Conservation (phyloP, 306 rosid genomes). For the Trifolium dubium region DNA sequence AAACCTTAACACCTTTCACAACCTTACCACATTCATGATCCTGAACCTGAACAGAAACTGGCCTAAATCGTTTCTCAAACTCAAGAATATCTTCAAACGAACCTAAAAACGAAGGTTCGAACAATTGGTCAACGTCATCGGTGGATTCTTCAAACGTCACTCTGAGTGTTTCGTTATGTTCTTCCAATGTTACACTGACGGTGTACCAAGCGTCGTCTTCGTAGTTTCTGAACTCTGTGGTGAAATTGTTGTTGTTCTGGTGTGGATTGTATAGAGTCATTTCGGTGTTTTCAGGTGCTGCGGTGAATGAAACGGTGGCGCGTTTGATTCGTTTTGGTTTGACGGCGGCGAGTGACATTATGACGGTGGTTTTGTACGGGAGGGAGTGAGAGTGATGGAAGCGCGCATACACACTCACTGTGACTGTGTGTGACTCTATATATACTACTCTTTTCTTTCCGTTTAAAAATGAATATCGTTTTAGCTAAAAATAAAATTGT, state of each 20-base stretch:
- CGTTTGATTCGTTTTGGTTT: too few relatives aligned
- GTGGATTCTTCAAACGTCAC: conserved; percentile 16
- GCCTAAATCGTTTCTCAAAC: conserved; percentile 40
- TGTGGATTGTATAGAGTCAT: not conserved
- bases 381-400: too few relatives aligned
- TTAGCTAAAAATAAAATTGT: too few relatives aligned
- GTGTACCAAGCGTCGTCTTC: conserved; percentile 53
- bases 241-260: not conserved
- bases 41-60: conserved; percentile 45
- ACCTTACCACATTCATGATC: conserved; percentile 38
- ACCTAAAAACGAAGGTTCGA: not conserved
- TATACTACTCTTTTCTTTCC: too few relatives aligned
- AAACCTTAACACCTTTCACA: conserved; percentile 13
- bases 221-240: conserved; percentile 33
- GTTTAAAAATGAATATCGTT: too few relatives aligned
- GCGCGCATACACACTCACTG: too few relatives aligned
- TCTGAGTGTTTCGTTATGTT: not conserved
- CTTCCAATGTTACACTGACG: not conserved
- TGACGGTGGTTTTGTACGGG: too few relatives aligned
- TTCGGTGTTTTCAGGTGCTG: not conserved
- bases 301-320: not conserved
- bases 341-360: too few relatives aligned
- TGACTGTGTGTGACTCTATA: too few relatives aligned
- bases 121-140: not conserved
- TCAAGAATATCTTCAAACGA: not conserved